phyloP scores from a whole-genome alignment of 495 filamentous ascomycete genomes.

The Parmelia sp. region DNA sequence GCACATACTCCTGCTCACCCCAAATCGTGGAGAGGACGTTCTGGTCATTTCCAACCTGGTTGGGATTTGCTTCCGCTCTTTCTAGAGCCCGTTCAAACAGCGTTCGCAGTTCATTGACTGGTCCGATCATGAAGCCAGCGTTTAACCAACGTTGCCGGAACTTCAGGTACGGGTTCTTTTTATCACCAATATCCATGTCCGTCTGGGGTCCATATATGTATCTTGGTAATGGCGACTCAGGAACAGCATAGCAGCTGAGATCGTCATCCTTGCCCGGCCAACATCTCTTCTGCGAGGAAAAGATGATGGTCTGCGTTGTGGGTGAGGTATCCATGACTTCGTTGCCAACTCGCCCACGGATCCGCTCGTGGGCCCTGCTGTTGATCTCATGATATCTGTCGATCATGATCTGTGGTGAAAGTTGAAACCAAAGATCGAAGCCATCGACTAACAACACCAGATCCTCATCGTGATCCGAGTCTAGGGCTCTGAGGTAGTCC shows the following conservation, averaged over 20 bases:
- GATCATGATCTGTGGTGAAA: constrained; percentile 13
- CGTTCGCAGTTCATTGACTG: constrained; percentile 10
- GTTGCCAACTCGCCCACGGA: constrained; percentile 1
- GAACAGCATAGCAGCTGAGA: constrained; percentile 14
- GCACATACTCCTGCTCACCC: constrained; percentile 16
- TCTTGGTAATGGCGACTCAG: constrained; percentile 8
- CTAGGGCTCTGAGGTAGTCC: constrained; percentile 7
- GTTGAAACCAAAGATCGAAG: constrained; percentile 21
- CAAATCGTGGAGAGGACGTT: constrained; percentile 9
- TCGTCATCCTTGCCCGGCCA: constrained; percentile 14
- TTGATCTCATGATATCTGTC: constrained; percentile 15
- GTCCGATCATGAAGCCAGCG: constrained; percentile 16
- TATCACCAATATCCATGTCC: constrained; percentile 11
- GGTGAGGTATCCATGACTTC: background rate
- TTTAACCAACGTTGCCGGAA: constrained; percentile 13
- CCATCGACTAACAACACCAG: constrained; percentile 18
- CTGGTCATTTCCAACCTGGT: constrained; percentile 11
- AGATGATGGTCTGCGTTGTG: constrained; percentile 6
- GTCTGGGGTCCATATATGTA: constrained; percentile 17
- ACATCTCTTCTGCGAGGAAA: constrained; percentile 19
- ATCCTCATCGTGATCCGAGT: constrained; percentile 12
- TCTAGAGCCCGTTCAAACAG: constrained; percentile 11
- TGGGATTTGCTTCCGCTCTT: constrained; percentile 4
- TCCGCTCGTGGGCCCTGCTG: constrained; percentile 3
- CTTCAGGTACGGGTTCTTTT: constrained; percentile 10